Evolutionary conservation across 306 rosid species (phyloP), one percentile per base, ranked within the genome.

Genomic region (Cucurbita maxima): DNA sequence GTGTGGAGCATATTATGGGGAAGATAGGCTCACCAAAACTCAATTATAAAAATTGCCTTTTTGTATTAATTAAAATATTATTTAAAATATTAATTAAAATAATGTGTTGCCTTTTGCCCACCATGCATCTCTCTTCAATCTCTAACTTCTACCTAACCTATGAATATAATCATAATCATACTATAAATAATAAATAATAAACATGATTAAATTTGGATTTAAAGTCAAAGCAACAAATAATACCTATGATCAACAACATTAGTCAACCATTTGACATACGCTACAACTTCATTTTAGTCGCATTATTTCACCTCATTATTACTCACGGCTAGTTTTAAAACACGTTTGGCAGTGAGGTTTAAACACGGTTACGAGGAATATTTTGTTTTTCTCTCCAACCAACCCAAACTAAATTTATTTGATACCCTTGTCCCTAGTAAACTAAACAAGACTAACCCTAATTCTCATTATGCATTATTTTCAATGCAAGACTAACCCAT

Each of bases 141-240:
- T 69, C 48, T 48, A 69, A 69, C 44, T 47, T 67, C 19, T 67
- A 45, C 19, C 72, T 45, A 67, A 25, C 34, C 34, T 38, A 38
- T 47, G 52, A 47, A 47, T 47, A 47, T 47, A 47, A 47, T 47
- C n/a, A 48, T 48, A 18, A 67, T 20, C 12, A 59, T 30, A 59
- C 6, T 8, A 37, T 7, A 7, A 3, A 59, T 36, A 59, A 59
- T n/a, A 64, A 40, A 45, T 11, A 10, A 45, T 16, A 63, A 63
- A 63, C 4, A 44, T 67, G 56, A 45, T 20, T 67, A 67, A 22
- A 43, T 43, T 67, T 45, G 11, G 20, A 67, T 67, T 67, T 67
- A 67, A 67, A 67, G 72, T 45, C 55, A 67, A 67, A 67, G 12
- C 40, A 67, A 45, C 41, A 67, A 67, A 67, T 67, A 67, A 67